Evolutionary conservation across 2,329 filamentous ascomycete genomes (phyloP).

Genomic region (Aspergillus fumigatiaffinis): DNA sequence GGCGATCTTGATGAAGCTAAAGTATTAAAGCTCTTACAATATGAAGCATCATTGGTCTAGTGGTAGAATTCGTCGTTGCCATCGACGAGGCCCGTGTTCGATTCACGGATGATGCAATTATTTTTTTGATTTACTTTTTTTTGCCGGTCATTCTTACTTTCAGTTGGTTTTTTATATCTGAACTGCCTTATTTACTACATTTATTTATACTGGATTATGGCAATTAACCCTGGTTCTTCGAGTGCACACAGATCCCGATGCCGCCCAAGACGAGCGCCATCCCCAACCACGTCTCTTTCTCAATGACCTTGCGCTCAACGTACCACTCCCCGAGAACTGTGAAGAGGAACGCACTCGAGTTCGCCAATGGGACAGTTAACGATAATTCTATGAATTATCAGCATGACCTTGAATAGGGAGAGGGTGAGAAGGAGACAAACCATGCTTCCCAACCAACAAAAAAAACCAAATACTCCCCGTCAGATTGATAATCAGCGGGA

Average conservation of each 20-base stretch:
- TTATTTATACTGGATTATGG: neutral
- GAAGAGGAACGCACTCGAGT: constrained; percentile 92
- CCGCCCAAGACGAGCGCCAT: constrained; percentile 75
- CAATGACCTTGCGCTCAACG: constrained; percentile 87
- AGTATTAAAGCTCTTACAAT: accelerated
- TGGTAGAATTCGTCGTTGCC: constrained; percentile 45
- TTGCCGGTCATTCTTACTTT: neutral
- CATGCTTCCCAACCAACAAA: constrained; percentile 83
- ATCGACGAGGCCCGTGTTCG: constrained; percentile 47
- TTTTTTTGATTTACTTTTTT: constrained; percentile 9
- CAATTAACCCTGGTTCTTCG: constrained; percentile 30
- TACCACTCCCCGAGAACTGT: constrained; percentile 94
- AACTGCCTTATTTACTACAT: neutral
- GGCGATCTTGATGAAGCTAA: no score
- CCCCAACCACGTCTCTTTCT: constrained; percentile 76
- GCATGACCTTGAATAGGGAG: no score
- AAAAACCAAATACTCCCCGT: constrained; percentile 98
- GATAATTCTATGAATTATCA: constrained; percentile 64
- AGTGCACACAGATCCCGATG: constrained; percentile 77
- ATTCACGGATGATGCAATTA: constrained; percentile 44
- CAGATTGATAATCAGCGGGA: constrained; percentile 81
- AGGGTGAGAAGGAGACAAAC: constrained; percentile 55
- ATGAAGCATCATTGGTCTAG: constrained; percentile 40
- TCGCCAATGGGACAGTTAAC: constrained; percentile 89
- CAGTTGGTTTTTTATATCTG: no score